phyloP scores from a whole-genome alignment of 208 protist species.

The Leishmania gerbilli region DNA sequence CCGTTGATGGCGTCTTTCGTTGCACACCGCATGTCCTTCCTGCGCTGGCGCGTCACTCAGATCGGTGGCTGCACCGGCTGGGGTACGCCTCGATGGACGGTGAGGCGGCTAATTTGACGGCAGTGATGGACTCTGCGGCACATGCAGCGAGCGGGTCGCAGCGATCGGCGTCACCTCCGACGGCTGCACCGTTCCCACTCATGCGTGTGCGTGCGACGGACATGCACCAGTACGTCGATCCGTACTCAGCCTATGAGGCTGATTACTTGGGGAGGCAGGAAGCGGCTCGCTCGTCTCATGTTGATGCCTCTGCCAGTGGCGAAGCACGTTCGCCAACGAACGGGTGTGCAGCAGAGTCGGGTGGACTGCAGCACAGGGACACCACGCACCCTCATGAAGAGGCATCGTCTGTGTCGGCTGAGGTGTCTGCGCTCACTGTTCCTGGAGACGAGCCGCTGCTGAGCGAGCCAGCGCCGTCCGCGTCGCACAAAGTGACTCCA shows the following conservation, averaged over 20 bases:
- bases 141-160: neutral
- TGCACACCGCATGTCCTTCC: slow-evolving; percentile 51
- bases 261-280: slow-evolving; percentile 1
- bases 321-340: neutral
- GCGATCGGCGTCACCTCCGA: neutral
- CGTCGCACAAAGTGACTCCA: neutral
- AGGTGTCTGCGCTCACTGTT: slow-evolving; percentile 30
- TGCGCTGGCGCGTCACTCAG: slow-evolving; percentile 23
- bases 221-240: slow-evolving; percentile 19
- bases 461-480: neutral
- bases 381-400: slow-evolving; percentile 22
- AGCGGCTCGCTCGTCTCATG: neutral
- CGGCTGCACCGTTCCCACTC: neutral
- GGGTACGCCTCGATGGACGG: slow-evolving; percentile 6
- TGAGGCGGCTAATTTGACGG: neutral
- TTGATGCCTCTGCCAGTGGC: neutral
- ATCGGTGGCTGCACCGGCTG: slow-evolving; percentile 15
- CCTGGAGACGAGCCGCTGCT: neutral
- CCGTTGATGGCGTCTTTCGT: slow-evolving; percentile 49
- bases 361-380: slow-evolving; percentile 12
- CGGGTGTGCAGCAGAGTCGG: neutral
- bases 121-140: neutral
- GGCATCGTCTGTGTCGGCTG: slow-evolving; percentile 20
- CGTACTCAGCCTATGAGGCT: slow-evolving; percentile 26
- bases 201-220: slow-evolving; percentile 13